Conservation (phyloP, 1,284 basidiomycete species). For the Moniliophthora roreri region DNA sequence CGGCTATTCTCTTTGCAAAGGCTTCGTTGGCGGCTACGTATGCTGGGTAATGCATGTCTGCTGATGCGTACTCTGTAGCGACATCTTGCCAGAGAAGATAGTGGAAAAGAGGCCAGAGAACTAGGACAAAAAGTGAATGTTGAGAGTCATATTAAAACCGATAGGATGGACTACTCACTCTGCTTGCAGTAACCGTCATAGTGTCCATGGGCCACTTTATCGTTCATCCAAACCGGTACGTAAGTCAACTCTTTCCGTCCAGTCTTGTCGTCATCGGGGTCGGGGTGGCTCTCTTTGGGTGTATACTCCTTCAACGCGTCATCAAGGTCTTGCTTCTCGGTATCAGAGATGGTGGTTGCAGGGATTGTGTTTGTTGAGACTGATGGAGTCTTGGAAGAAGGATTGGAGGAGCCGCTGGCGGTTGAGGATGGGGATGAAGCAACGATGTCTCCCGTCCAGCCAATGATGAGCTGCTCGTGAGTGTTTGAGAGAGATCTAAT, state of each 20-base stretch:
- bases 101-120: constrained; percentile 98
- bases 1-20: constrained; percentile 80
- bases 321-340: constrained; percentile 64
- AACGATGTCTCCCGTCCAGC: constrained; percentile 90
- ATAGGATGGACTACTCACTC: constrained; percentile 47
- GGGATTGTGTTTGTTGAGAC: constrained; percentile 43
- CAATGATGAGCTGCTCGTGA: constrained; percentile 90
- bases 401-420: too few species aligned
- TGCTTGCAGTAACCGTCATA: constrained; percentile 99
- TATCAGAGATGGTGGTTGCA: constrained; percentile 49
- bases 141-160: background rate
- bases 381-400: too few species aligned
- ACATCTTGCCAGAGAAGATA: constrained; percentile 98
- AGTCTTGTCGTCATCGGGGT: constrained; percentile 57
- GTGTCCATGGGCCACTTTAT: constrained; percentile 88
- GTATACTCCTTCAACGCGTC: constrained; percentile 56
- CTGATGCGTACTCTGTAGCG: constrained; percentile 74
- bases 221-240: constrained; percentile 91
- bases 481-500: constrained; percentile 82
- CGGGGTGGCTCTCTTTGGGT: constrained; percentile 59
- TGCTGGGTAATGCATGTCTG: constrained; percentile 84
- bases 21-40: constrained; percentile 86
- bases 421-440: constrained; percentile 27
- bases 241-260: constrained; percentile 60
- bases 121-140: constrained; percentile 35